Percentiles rank a stretch among this genome's conserved stretches.
phyloP scores from a whole-genome alignment of 179 eudicot species.

The Silene vulgaris region DNA sequence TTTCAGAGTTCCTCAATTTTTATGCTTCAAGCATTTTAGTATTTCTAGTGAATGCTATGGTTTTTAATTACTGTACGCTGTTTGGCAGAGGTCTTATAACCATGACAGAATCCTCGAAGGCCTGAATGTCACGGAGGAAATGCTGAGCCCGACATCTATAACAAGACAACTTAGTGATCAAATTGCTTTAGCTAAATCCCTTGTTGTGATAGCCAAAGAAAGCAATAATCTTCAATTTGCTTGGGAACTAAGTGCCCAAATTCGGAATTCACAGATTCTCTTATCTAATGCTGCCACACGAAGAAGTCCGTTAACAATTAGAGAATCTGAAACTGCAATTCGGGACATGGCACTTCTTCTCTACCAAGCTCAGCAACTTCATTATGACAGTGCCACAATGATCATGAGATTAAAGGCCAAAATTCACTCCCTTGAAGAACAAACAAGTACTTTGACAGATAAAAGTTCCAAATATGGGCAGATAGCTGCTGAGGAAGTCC shows the following conservation, averaged over 20 bases:
- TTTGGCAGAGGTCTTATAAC: slow-evolving; percentile 50
- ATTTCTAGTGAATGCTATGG: neutral
- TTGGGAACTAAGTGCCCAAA: slow-evolving; percentile 88
- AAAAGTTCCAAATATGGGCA: slow-evolving; percentile 76
- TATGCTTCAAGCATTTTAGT: slow-evolving; percentile 5
- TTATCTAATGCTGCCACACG: slow-evolving; percentile 73
- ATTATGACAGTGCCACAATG: slow-evolving; percentile 82
- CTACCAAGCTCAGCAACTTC: slow-evolving; percentile 70
- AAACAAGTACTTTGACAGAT: slow-evolving; percentile 56
- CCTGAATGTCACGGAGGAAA: slow-evolving; percentile 69
- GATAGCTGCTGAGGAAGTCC: slow-evolving; percentile 86
- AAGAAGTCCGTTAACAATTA: slow-evolving; percentile 50
- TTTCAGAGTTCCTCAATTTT: neutral
- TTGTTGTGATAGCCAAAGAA: slow-evolving; percentile 79
- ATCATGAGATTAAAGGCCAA: slow-evolving; percentile 77
- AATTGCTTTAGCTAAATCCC: slow-evolving; percentile 71
- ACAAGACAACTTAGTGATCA: slow-evolving; percentile 71
- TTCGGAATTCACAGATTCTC: slow-evolving; percentile 70
- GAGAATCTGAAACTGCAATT: slow-evolving; percentile 60
- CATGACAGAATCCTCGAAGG: slow-evolving; percentile 53
- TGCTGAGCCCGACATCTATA: slow-evolving; percentile 60
- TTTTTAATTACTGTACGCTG: neutral
- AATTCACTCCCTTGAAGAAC: slow-evolving; percentile 80
- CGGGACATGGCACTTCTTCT: slow-evolving; percentile 79
- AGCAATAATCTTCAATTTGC: slow-evolving; percentile 87